Evolutionary conservation across 495 filamentous ascomycete species (phyloP).

Genomic region (Umbilicaria muhlenbergii): DNA sequence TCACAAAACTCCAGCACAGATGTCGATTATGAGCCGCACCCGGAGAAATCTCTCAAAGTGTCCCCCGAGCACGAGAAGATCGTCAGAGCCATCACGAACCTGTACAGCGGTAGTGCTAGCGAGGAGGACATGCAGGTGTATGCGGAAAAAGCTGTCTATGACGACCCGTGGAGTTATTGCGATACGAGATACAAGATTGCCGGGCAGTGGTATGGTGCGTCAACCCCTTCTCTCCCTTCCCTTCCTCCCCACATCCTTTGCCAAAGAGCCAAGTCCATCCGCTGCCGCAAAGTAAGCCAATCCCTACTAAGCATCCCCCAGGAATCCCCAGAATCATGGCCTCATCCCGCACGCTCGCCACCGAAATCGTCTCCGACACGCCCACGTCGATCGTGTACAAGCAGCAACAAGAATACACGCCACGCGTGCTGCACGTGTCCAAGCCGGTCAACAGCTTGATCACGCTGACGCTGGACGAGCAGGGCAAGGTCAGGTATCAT

Average conservation of each 20-base stretch:
- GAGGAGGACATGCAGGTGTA: slow-evolving; percentile 34
- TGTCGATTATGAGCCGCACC: slow-evolving; percentile 30
- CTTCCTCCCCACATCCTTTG: not conserved
- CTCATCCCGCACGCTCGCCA: slow-evolving; percentile 22
- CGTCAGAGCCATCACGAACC: slow-evolving; percentile 22
- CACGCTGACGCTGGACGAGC: slow-evolving; percentile 23
- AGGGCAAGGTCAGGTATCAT: slow-evolving; percentile 31
- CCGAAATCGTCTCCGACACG: slow-evolving; percentile 22
- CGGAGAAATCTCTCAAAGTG: slow-evolving; percentile 20
- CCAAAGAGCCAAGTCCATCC: too few species aligned
- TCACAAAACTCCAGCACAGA: slow-evolving; percentile 18
- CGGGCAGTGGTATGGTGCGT: slow-evolving; percentile 31
- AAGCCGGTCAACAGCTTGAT: slow-evolving; percentile 26
- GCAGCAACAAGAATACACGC: slow-evolving; percentile 30
- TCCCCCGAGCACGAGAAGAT: slow-evolving; percentile 19
- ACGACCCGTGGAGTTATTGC: slow-evolving; percentile 34
- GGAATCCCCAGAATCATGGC: slow-evolving; percentile 27
- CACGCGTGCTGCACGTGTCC: slow-evolving; percentile 15
- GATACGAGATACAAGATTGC: slow-evolving; percentile 34
- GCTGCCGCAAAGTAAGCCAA: too few species aligned
- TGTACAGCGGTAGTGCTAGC: slow-evolving; percentile 30
- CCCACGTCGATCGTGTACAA: slow-evolving; percentile 25
- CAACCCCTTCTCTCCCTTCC: not conserved
- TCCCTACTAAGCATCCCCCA: not conserved
- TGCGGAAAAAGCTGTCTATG: slow-evolving; percentile 28